Percentiles rank a stretch among this genome's conserved stretches.
These are phyloP conservation scores for Maudiozyma bulderi DNA, from an alignment of 805 yeast species.

Conservation along the genomic window DNA sequence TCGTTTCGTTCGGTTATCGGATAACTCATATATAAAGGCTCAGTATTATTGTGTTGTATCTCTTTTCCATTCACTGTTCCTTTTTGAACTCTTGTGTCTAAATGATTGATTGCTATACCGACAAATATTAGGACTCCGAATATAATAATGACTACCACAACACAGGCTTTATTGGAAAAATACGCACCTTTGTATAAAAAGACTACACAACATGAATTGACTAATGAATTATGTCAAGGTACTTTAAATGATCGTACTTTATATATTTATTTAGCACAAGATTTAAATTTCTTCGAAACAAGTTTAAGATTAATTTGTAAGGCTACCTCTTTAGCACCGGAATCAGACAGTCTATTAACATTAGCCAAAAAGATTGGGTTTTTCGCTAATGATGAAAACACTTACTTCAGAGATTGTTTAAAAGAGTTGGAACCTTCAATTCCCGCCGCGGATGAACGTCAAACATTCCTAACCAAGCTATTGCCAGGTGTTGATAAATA, in stretches of 20 bases:
- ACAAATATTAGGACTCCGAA: neutral
- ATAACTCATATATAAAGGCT: too few relatives aligned
- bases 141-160: slow-evolving; percentile 4
- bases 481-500: slow-evolving; percentile 32
- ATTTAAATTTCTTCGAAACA: slow-evolving; percentile 37
- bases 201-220: slow-evolving; percentile 34
- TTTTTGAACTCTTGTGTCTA: too few relatives aligned
- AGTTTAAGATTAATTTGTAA: slow-evolving; percentile 37
- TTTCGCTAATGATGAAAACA: slow-evolving; percentile 39
- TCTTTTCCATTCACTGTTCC: too few relatives aligned
- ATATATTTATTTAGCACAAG: slow-evolving; percentile 40
- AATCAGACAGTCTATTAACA: slow-evolving; percentile 29
- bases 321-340: slow-evolving; percentile 36
- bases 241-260: slow-evolving; percentile 34
- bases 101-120: too few relatives aligned
- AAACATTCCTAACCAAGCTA: slow-evolving; percentile 7
- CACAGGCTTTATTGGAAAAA: slow-evolving; percentile 20
- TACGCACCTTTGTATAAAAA: slow-evolving; percentile 17
- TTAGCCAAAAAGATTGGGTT: slow-evolving; percentile 45
- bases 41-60: too few relatives aligned
- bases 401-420: slow-evolving; percentile 34
- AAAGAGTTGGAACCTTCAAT: slow-evolving; percentile 16
- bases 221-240: slow-evolving; percentile 39
- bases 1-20: too few relatives aligned
- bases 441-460: slow-evolving; percentile 7